Conservation (phyloP, 306 rosid genomes). For the Cyclanthera cordifolia region DNA sequence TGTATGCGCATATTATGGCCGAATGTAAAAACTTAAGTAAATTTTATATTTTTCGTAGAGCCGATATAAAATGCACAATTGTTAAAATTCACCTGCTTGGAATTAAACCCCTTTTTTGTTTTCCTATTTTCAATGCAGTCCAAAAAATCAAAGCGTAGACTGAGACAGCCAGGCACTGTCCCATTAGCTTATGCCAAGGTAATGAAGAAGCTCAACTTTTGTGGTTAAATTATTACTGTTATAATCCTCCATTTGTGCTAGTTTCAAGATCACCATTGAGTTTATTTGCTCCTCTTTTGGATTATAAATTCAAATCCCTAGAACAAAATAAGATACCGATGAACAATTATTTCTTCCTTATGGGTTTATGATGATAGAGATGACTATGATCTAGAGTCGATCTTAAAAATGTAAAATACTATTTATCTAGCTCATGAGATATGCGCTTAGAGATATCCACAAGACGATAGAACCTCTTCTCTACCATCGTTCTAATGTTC, state of each 20-base stretch:
- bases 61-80: neutral
- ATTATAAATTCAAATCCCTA: neutral
- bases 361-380: neutral
- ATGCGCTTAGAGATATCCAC: too few species aligned
- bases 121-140: constrained; percentile 45
- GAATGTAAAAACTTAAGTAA: too few species aligned
- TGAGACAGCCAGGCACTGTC: constrained; percentile 58
- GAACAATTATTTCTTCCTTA: neutral
- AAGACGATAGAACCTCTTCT: too few species aligned
- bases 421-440: too few species aligned
- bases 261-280: neutral
- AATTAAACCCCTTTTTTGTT: constrained; percentile 8
- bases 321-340: neutral
- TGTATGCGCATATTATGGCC: too few species aligned
- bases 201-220: constrained; percentile 82
- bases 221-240: constrained; percentile 12
- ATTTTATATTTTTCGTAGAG: neutral
- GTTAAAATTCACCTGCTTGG: neutral
- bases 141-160: constrained; percentile 71
- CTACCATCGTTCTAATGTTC: too few species aligned
- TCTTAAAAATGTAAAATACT: neutral
- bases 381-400: neutral
- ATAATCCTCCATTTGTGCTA: neutral
- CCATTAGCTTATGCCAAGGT: constrained; percentile 73
- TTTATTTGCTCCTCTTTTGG: neutral